Base-by-base conservation (phyloP, 2,329 filamentous ascomycete genomes). In the Exophiala bonariae region DNA sequence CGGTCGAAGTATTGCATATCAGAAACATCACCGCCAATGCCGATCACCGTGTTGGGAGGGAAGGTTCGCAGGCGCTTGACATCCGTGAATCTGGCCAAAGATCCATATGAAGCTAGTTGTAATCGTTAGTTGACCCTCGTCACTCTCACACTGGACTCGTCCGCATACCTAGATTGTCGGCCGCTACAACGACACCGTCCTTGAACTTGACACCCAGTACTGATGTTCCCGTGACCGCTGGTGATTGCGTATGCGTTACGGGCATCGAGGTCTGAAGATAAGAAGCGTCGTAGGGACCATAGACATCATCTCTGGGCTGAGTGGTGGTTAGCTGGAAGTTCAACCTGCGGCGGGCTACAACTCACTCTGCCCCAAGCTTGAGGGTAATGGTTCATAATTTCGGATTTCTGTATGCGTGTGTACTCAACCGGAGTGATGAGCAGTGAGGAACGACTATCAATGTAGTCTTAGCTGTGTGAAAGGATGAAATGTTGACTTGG, bases 1-100 rank as follows among this genome's bases (percentile, higher is more conserved):
- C 93, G 78, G 80, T 96, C 87, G 59, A 99, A 83, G 77, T 95
- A 95, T 77, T 99, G 93, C 93, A 99, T 97, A 77, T 99, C 93
- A 57, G 89, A 95, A 61, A 99, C 86, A 75, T 99, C 93, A 69
- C 93, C 93, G 68, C 90, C 89, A 74, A 97, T 95, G 63, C 93
- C 93, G 64, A 99, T 79, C 51, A 97, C 81, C 22, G 89, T 85
- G 57, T 85, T 82, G 58, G 84, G 79, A 72, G 90, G 89, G 72
- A 97, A 97, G 61, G 83, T 80, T 62, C 89, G 89, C 59, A 99
- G 85, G 66, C 93, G 91, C 76, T 96, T 95, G 67, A 97, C 89
- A 69, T 96, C 87, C 63, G 88, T 91, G 80, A 97, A 99, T 66
- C 93, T 89, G 51, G 93, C 92, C 59, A 92, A 87, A 47, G 93